These are phyloP conservation scores for Mycena epipterygia DNA, from an alignment of 768 basidiomycete genomes.

Conservation along the genomic window DNA sequence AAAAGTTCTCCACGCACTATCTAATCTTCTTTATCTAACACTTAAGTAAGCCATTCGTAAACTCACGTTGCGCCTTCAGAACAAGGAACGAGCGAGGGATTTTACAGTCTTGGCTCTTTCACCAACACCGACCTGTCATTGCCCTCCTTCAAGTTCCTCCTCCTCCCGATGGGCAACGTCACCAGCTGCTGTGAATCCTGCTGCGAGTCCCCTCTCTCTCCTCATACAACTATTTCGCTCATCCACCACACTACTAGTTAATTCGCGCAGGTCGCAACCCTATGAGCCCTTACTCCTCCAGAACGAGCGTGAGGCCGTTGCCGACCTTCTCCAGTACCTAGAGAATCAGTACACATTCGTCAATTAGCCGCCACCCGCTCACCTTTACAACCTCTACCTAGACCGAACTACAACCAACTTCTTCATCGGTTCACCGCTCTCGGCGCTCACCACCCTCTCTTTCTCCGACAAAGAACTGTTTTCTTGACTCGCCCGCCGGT, in stretches of 20 bases:
- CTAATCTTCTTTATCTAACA: too few species aligned
- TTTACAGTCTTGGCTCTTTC: too few species aligned
- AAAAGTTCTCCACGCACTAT: too few species aligned
- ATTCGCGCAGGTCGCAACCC: slow-evolving; percentile 85
- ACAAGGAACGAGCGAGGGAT: too few species aligned
- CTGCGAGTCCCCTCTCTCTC: slow-evolving; percentile 62
- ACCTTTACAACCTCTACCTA: slow-evolving; percentile 48
- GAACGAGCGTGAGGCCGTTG: slow-evolving; percentile 97
- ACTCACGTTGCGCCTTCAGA: too few species aligned
- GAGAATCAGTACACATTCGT: slow-evolving; percentile 78
- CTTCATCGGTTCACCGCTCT: slow-evolving; percentile 93
- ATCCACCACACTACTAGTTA: slow-evolving; percentile 64
- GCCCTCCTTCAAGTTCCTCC: too few species aligned
- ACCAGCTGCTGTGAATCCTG: slow-evolving; percentile 89
- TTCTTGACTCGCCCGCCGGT: too few species aligned
- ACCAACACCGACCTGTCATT: too few species aligned
- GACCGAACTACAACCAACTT: slow-evolving; percentile 99
- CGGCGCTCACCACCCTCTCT: slow-evolving; percentile 95
- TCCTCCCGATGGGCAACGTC: slow-evolving; percentile 77
- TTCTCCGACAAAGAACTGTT: slow-evolving; percentile 99
- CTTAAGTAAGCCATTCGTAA: too few species aligned
- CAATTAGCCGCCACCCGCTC: slow-evolving; percentile 12
- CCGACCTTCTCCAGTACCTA: slow-evolving; percentile 95
- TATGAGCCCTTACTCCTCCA: slow-evolving; percentile 91
- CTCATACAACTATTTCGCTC: slow-evolving; percentile 23